Base-by-base conservation (phyloP, 192 early-diverging fungal genomes). In the Dissophora ornata region DNA sequence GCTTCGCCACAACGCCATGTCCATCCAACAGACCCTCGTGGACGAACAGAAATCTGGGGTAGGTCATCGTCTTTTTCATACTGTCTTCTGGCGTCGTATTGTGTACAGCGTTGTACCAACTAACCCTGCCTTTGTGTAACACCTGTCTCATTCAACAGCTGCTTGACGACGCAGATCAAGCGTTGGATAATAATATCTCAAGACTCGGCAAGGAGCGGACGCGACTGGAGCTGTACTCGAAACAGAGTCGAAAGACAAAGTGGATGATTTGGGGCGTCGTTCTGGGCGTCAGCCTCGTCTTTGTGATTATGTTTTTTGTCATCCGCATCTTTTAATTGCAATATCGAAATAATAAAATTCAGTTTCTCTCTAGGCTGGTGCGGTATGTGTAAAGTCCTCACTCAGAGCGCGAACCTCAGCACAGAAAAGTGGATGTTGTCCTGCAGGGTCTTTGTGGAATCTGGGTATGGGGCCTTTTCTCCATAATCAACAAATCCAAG, bases 401-500 rank as follows among this genome's bases (percentile, higher is more conserved):
- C 18, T 74, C 28, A 65, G 15, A 66, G 48, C 0, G 33, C 8
- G 10, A 49, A 19, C 6, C 69, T n/a, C 10, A 80, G 21, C 1
- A 75, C 63, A 25, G 66, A 29, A 51, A 79, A 85, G 32, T 82
- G 73, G 18, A 85, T 45, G 48, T 69, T 55, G 1, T 52, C 48
- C 21, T 59, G 46, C 42, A 62, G 67, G 0, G 59, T 33, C 7
- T 50, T 54, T 1, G 48, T 47, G 19, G 41, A 46, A 18, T 82
- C 73, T 11, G 70, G 79, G 47, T 69, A 82, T 1, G 57, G 56
- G 12, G 57, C 44, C 45, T 59, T 53, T 26, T 80, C 81, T 13
- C 81, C 84, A 41, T 71, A 77, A 12, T 81, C 78, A 3, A 49
- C 32, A 52, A 81, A 83, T 0, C 82, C 82, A 16, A 85, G 29